Evolutionary conservation across 176 grass and related monocot genomes (phyloP).

Genomic region (Bolboschoenus planiculmis): DNA sequence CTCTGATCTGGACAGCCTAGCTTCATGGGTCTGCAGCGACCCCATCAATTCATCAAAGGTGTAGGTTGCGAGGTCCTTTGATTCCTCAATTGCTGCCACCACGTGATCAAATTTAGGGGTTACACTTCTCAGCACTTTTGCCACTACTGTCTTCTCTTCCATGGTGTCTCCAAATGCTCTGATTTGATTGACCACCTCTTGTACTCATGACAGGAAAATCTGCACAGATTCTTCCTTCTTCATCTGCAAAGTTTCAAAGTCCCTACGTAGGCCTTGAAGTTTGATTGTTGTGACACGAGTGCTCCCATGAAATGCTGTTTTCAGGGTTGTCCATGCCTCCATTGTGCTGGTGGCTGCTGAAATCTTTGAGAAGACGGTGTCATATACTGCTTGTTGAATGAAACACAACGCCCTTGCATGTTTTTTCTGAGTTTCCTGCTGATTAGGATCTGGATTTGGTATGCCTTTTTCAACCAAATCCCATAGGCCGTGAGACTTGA

Average conservation of each 20-base stretch:
- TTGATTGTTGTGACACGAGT: not conserved
- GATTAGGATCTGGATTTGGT: not conserved
- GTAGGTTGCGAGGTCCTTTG: not conserved
- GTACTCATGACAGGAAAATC: not conserved
- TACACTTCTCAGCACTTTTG: not conserved
- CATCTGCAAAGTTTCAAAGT: too few species aligned
- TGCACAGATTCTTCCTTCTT: too few species aligned
- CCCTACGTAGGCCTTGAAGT: not conserved
- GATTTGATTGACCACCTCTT: not conserved
- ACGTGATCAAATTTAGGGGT: not conserved
- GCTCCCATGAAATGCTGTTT: not conserved
- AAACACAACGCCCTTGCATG: not conserved
- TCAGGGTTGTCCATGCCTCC: not conserved
- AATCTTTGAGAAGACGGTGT: not conserved
- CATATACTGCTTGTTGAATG: not conserved
- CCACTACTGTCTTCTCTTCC: not conserved
- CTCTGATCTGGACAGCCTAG: not conserved
- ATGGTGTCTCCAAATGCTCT: not conserved
- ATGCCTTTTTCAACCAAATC: too few species aligned
- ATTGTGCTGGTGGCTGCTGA: not conserved
- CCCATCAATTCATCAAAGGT: constrained; percentile 10
- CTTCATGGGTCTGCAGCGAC: constrained; percentile 2
- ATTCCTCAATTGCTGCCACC: not conserved
- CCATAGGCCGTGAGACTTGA: too few species aligned
- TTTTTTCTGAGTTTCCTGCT: not conserved